Percentiles rank a stretch among this genome's conserved stretches.
Conservation (phyloP, 2,329 filamentous ascomycete species). For the Tolypocladium ovalisporum region DNA sequence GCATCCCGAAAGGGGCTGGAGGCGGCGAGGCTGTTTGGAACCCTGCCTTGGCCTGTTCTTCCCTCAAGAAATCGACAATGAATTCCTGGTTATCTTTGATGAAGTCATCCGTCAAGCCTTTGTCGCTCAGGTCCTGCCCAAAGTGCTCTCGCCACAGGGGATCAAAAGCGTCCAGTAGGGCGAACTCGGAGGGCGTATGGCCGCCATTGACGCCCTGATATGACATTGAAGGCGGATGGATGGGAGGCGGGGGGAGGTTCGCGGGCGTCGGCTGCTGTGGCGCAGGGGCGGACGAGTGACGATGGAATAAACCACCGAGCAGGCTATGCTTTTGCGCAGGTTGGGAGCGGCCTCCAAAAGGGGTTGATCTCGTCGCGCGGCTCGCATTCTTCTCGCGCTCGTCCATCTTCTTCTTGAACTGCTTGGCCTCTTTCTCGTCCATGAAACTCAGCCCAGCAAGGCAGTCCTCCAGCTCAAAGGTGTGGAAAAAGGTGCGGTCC, state of each 20-base stretch:
- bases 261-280: conserved; percentile 45
- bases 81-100: conserved; percentile 60
- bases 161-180: conserved; percentile 53
- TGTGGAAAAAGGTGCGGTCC: conserved; percentile 94
- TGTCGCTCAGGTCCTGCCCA: conserved; percentile 50
- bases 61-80: conserved; percentile 52
- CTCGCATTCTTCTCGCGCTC: conserved; percentile 92
- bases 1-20: conserved; percentile 7
- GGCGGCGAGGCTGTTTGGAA: conserved; percentile 10
- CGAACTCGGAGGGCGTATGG: conserved; percentile 42
- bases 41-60: conserved; percentile 36
- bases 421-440: conserved; percentile 95
- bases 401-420: conserved; percentile 95
- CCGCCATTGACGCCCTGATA: conserved; percentile 35
- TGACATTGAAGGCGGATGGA: conserved; percentile 27
- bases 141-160: conserved; percentile 55
- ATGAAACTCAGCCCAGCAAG: conserved; percentile 83
- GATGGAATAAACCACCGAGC: conserved; percentile 53
- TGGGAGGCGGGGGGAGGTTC: conserved; percentile 23
- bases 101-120: conserved; percentile 55
- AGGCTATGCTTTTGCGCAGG: conserved; percentile 31
- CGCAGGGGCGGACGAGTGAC: conserved; percentile 46
- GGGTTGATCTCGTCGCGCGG: conserved; percentile 71
- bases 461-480: conserved; percentile 90
- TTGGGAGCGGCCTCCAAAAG: conserved; percentile 50